Base-by-base conservation (phyloP, 768 basidiomycete species). In the Xerocomellus dryophilus region DNA sequence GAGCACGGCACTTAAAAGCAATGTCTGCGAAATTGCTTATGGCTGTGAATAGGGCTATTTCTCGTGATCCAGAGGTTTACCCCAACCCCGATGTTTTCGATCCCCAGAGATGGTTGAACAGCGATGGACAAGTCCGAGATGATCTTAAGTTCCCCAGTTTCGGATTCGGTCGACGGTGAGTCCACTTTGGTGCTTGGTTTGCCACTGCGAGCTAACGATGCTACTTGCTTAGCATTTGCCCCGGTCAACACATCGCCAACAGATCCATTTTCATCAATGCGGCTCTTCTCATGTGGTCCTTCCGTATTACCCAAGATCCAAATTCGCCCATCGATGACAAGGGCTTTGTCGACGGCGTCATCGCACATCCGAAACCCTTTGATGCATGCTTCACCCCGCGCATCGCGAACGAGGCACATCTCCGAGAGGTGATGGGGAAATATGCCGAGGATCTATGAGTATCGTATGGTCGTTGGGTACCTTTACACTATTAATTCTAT, bases 231-330 rank as follows among this genome's bases (percentile, higher is more conserved):
- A 81, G 85, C n/a, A 74, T 86, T 6, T 88, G 85, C 54, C 85
- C 84, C 0, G 85, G 85, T 0, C 79, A 81, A 60, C 78, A 85
- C 63, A 78, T 88, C 31, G 85, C 68, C 18, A 66, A 71, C 68
- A 78, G 84, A 5, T 88, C 86, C 7, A 67, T 88, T 3, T 85
- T 84, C 60, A 73, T 88, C 57, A 88, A 84, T 53, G 78, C 82
- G 0, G 83, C 83, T 0, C 74, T 86, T 14, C 69, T 84, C 2
- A 66, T 85, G 32, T 88, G 85, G 84, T 81, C 85, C 0, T 88
- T 88, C 74, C 74, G 67, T 2, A 72, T 90, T 21, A 72, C 71
- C 4, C 62, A 78, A 27, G 81, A 85, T 58, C 77, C 80, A 0
- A 60, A 68, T 0, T 67, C 73, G 3, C 83, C 84, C 0, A 85